Evolutionary conservation across 257 asterid species (phyloP).

Genomic region (Penstemon davidsonii): DNA sequence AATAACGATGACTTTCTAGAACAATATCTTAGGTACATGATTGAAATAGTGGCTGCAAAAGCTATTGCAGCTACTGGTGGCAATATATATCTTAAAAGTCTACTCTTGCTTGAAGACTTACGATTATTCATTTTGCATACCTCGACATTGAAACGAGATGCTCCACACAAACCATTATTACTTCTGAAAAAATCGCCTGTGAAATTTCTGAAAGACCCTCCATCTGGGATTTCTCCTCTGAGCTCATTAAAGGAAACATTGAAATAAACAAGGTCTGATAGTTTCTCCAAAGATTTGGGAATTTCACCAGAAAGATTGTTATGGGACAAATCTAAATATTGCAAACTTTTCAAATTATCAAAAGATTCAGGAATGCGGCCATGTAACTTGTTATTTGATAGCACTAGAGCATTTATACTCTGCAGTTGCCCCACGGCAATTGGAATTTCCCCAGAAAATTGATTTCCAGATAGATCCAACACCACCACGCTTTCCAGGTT

Average conservation of each 20-base stretch:
- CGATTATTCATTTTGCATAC: background rate
- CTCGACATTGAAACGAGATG: background rate
- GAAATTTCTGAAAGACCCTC: conserved; percentile 8
- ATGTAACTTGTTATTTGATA: conserved; percentile 25
- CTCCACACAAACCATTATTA: conserved; percentile 1
- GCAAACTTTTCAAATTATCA: background rate
- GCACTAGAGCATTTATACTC: conserved; percentile 1
- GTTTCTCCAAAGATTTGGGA: conserved; percentile 1
- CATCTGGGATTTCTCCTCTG: conserved; percentile 16
- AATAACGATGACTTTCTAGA: background rate
- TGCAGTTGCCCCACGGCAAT: conserved; percentile 21
- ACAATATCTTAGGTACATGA: background rate
- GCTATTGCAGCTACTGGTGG: background rate
- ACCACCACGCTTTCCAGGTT: background rate
- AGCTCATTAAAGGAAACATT: conserved; percentile 5
- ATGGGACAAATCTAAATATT: conserved; percentile 6
- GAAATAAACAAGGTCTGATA: background rate
- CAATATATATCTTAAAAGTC: conserved; percentile 1
- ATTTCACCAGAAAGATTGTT: conserved; percentile 2
- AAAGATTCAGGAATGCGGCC: conserved; percentile 26
- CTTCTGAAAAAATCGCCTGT: background rate
- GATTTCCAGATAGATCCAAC: conserved; percentile 18
- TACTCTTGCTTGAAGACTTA: background rate
- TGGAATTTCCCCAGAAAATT: conserved; percentile 28
- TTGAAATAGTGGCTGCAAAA: background rate